A percentile compares a stretch with the other conserved stretches of the same genome.
phyloP scores from a whole-genome alignment of 2,329 filamentous ascomycete species.

The Fusarium austroafricanum region DNA sequence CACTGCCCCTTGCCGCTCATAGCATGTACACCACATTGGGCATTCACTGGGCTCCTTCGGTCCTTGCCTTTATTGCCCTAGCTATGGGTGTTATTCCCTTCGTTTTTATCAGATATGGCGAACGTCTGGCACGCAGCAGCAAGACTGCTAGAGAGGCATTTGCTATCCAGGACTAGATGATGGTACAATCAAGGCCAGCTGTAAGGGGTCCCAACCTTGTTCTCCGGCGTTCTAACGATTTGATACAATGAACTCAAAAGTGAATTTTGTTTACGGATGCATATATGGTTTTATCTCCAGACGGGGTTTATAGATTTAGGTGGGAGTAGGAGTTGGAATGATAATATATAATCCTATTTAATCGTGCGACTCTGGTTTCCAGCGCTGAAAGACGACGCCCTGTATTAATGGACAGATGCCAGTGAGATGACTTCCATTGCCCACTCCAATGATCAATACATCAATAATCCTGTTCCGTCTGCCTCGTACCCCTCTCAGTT shows the following conservation, averaged over 20 bases:
- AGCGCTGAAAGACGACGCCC: too few species aligned
- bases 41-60: constrained; percentile 52
- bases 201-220: neutral
- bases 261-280: neutral
- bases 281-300: constrained; percentile 10
- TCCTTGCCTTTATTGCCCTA: constrained; percentile 49
- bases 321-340: neutral
- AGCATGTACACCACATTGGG: constrained; percentile 50
- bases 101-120: constrained; percentile 49
- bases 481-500: too few species aligned
- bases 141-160: constrained; percentile 43
- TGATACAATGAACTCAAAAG: constrained; percentile 1
- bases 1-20: constrained; percentile 49
- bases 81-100: constrained; percentile 50
- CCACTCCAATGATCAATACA: too few species aligned
- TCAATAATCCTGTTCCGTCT: too few species aligned
- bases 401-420: too few species aligned
- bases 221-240: neutral
- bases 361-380: neutral
- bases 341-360: constrained; percentile 1
- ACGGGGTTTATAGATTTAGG: neutral
- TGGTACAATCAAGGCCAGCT: neutral
- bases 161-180: constrained; percentile 30
- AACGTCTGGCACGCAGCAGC: constrained; percentile 46
- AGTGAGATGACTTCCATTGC: too few species aligned